phyloP scores from a whole-genome alignment of 2,329 filamentous ascomycete genomes.

The Penicillium janthinellum region DNA sequence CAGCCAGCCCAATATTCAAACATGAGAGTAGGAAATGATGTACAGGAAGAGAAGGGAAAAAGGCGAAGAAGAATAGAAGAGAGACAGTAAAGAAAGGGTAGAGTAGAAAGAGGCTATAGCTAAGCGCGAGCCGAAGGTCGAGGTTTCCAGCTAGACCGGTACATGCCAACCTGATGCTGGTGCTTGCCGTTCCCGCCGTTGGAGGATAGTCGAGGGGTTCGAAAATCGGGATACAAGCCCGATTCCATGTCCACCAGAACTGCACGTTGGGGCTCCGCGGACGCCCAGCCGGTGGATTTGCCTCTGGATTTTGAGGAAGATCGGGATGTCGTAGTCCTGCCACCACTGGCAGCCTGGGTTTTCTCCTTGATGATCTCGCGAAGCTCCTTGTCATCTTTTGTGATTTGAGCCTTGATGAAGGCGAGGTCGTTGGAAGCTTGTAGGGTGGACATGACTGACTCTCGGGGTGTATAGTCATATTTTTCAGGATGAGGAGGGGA shows the following conservation, averaged over 20 bases:
- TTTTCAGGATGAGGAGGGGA: slow-evolving; percentile 62
- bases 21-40: slow-evolving; percentile 18
- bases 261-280: slow-evolving; percentile 47
- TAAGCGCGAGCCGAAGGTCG: slow-evolving; percentile 35
- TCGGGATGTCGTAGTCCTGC: slow-evolving; percentile 21
- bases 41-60: slow-evolving; percentile 19
- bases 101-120: slow-evolving; percentile 3
- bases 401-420: slow-evolving; percentile 85
- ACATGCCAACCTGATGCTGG: slow-evolving; percentile 34
- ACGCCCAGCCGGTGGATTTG: slow-evolving; percentile 31
- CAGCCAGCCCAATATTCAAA: slow-evolving; percentile 17
- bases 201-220: slow-evolving; percentile 17
- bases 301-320: slow-evolving; percentile 29
- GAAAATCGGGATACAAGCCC: slow-evolving; percentile 37
- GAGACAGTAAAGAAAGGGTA: slow-evolving; percentile 12
- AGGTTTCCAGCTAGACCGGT: slow-evolving; percentile 41
- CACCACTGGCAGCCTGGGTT: slow-evolving; percentile 41
- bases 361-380: slow-evolving; percentile 68
- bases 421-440: slow-evolving; percentile 56
- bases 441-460: slow-evolving; percentile 77
- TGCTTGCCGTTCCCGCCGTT: slow-evolving; percentile 33
- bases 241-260: slow-evolving; percentile 49
- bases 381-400: slow-evolving; percentile 71
- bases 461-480: slow-evolving; percentile 69
- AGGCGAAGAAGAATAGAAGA: slow-evolving; percentile 7